Percentiles rank a stretch among this genome's conserved stretches.
Evolutionary conservation across 2,329 filamentous ascomycete genomes (phyloP).

Genomic region (Madurella mycetomatis): DNA sequence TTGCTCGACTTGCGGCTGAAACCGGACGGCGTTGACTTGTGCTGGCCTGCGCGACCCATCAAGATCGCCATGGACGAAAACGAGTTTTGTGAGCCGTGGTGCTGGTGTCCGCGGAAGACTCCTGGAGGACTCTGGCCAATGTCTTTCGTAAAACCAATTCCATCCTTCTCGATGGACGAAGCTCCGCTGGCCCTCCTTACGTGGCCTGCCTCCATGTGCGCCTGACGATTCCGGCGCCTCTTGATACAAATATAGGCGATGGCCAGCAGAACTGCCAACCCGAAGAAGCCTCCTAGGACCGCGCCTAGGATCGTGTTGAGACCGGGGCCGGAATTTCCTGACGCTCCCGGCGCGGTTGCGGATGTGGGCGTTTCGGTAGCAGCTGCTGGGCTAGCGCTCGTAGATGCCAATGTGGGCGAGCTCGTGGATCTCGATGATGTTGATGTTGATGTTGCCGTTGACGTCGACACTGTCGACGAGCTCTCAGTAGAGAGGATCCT

Average conservation of each 20-base stretch:
- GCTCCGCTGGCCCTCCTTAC: conserved; percentile 40
- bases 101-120: conserved; percentile 48
- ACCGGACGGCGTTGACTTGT: conserved; percentile 38
- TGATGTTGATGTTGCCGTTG: conserved; percentile 30
- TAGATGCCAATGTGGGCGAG: conserved; percentile 22
- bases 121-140: conserved; percentile 33
- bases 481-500: conserved; percentile 35
- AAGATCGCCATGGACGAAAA: conserved; percentile 62
- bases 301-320: conserved; percentile 67
- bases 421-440: conserved; percentile 24
- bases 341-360: conserved; percentile 3
- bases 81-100: conserved; percentile 51
- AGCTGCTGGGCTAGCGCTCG: conserved; percentile 24
- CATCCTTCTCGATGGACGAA: conserved; percentile 55
- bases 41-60: conserved; percentile 56
- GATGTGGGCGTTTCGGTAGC: conserved; percentile 20
- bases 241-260: conserved; percentile 66
- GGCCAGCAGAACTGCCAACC: conserved; percentile 65
- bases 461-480: conserved; percentile 23
- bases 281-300: conserved; percentile 76
- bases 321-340: not conserved
- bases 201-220: conserved; percentile 45
- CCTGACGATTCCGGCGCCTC: conserved; percentile 54
- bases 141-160: conserved; percentile 44
- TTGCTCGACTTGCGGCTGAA: conserved; percentile 42